These are phyloP conservation scores for Hypomontagnella monticulosa DNA, from an alignment of 495 filamentous ascomycete genomes.

Conservation along the genomic window DNA sequence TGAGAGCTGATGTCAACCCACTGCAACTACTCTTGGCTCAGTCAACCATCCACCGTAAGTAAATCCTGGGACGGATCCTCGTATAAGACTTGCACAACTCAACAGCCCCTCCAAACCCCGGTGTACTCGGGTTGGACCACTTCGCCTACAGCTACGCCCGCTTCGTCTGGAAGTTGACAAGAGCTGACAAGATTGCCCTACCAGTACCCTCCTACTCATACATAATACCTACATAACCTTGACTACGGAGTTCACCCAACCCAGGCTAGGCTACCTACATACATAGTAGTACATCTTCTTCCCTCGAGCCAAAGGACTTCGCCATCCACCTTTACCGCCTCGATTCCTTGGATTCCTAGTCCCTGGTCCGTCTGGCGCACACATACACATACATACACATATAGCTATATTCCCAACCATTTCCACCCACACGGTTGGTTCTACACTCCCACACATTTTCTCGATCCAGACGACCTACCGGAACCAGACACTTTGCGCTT, in stretches of 20 bases:
- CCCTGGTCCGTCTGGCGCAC: conserved; percentile 3
- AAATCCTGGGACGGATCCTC: conserved; percentile 20
- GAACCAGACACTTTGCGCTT: conserved; percentile 18
- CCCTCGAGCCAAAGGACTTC: conserved; percentile 16
- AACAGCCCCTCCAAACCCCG: conserved; percentile 26
- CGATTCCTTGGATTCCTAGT: conserved; percentile 18
- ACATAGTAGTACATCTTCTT: conserved; percentile 8
- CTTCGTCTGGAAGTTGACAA: conserved; percentile 32
- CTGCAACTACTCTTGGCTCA: conserved; percentile 5
- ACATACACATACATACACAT: conserved; percentile 4
- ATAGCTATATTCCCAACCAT: conserved; percentile 4
- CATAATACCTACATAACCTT: too few relatives aligned
- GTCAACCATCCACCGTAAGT: not conserved
- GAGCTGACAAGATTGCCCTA: conserved; percentile 36
- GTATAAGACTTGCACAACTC: conserved; percentile 25
- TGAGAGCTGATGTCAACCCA: conserved; percentile 1
- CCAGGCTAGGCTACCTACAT: conserved; percentile 33
- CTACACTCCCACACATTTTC: conserved; percentile 3
- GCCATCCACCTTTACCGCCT: conserved; percentile 39
- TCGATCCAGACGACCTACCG: conserved; percentile 8
- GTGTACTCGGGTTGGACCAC: conserved; percentile 33
- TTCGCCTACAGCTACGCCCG: conserved; percentile 41
- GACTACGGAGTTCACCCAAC: conserved; percentile 35
- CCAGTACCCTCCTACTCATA: conserved; percentile 18
- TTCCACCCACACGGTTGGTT: conserved; percentile 12